These are phyloP conservation scores for Apiosordaria backusii DNA, from an alignment of 495 filamentous ascomycete genomes.

Conservation along the genomic window DNA sequence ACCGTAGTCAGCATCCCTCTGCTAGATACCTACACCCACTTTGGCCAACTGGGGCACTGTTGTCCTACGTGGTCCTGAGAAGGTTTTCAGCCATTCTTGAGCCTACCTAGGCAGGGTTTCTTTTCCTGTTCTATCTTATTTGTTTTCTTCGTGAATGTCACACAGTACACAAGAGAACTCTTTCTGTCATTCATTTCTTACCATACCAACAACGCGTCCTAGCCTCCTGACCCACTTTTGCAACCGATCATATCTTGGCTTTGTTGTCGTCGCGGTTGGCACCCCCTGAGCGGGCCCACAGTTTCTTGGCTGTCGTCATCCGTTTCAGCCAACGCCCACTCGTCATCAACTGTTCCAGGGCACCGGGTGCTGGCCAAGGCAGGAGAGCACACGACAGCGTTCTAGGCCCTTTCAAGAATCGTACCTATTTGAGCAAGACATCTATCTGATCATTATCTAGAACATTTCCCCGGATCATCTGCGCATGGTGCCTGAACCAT, in stretches of 20 bases:
- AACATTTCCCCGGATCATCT: not conserved
- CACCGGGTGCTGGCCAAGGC: not conserved
- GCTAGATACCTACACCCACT: too few species aligned
- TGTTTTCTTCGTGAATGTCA: too few species aligned
- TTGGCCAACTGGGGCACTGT: too few species aligned
- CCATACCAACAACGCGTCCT: not conserved
- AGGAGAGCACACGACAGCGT: not conserved
- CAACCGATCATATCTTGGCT: not conserved
- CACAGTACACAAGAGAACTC: too few species aligned
- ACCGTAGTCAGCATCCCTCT: too few species aligned
- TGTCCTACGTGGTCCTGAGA: too few species aligned
- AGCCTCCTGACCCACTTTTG: not conserved
- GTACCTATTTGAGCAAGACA: not conserved
- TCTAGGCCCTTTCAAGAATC: not conserved
- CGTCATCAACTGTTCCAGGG: not conserved
- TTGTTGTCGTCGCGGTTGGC: not conserved
- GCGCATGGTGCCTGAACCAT: not conserved
- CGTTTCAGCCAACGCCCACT: not conserved
- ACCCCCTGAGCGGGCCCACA: not conserved
- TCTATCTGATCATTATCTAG: not conserved
- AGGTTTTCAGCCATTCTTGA: too few species aligned
- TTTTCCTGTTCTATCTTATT: too few species aligned
- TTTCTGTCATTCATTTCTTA: not conserved
- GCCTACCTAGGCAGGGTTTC: too few species aligned
- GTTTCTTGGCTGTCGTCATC: slow-evolving; percentile 1